A percentile compares a stretch with the other conserved stretches of the same genome.
phyloP scores from a whole-genome alignment of 768 basidiomycete genomes.

The Fomitopsis serialis region DNA sequence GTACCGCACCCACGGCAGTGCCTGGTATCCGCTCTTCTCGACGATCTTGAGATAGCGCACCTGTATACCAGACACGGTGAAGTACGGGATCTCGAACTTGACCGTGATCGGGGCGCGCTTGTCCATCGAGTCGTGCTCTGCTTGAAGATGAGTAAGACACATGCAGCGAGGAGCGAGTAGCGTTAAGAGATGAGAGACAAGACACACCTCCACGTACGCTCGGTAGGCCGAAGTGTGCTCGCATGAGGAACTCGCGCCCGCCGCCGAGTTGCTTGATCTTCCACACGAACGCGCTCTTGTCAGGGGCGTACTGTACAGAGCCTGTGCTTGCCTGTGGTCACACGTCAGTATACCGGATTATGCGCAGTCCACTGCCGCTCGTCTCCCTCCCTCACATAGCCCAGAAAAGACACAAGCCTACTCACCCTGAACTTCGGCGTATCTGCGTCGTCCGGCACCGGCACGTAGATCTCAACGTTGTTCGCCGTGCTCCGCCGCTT shows the following conservation, averaged over 20 bases:
- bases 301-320: slow-evolving; percentile 93
- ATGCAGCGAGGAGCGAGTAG: neutral
- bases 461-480: slow-evolving; percentile 97
- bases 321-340: slow-evolving; percentile 79
- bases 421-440: slow-evolving; percentile 93
- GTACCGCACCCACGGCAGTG: slow-evolving; percentile 93
- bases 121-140: slow-evolving; percentile 67
- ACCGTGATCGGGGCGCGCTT: slow-evolving; percentile 94
- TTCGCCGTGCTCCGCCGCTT: slow-evolving; percentile 95
- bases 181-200: neutral
- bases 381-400: neutral
- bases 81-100: slow-evolving; percentile 98
- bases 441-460: slow-evolving; percentile 98
- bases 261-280: slow-evolving; percentile 98
- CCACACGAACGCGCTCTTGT: slow-evolving; percentile 98
- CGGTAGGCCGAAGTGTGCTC: slow-evolving; percentile 95
- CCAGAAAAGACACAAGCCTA: neutral
- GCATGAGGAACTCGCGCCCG: slow-evolving; percentile 94
- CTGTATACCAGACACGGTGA: slow-evolving; percentile 96
- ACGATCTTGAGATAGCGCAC: slow-evolving; percentile 98
- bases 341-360: neutral
- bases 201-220: slow-evolving; percentile 83
- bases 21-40: slow-evolving; percentile 97
- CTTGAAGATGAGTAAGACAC: neutral
- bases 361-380: neutral